Evolutionary conservation across 441 rosid genomes (phyloP).

Genomic region (Adansonia rubrostipa): DNA sequence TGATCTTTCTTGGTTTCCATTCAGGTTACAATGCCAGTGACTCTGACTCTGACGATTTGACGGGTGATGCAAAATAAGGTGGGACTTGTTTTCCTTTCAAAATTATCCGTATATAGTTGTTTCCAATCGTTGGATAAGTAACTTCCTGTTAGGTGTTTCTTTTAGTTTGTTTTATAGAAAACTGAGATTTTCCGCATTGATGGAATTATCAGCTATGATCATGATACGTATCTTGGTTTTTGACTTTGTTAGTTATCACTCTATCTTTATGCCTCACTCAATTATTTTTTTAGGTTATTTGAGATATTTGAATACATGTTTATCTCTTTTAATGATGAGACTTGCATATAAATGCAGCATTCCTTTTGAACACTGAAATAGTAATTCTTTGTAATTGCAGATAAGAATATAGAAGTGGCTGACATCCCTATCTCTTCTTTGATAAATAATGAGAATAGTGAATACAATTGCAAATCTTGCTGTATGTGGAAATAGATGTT

Average conservation of each 20-base stretch:
- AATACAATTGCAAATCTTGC: not conserved
- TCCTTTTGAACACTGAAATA: not conserved
- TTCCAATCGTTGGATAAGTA: not conserved
- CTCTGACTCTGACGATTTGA: slow-evolving; percentile 61
- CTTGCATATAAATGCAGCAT: not conserved
- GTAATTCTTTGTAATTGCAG: not conserved
- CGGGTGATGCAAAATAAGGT: slow-evolving; percentile 35
- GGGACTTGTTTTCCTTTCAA: slow-evolving; percentile 5
- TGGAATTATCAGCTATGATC: not conserved
- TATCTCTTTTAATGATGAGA: not conserved
- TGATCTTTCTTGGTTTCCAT: slow-evolving; percentile 8
- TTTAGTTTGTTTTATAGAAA: not conserved
- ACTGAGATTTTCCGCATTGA: not conserved
- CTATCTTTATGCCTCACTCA: not conserved
- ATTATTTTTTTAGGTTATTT: not conserved
- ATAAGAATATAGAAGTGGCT: not conserved
- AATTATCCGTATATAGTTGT: slow-evolving; percentile 19
- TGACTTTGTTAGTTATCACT: not conserved
- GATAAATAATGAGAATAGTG: not conserved
- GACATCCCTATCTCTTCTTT: not conserved
- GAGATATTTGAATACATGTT: not conserved
- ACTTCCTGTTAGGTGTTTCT: not conserved
- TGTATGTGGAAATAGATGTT: not conserved
- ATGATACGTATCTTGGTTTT: not conserved
- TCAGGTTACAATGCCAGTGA: slow-evolving; percentile 77